Evolutionary conservation across 164 flowering plant species (phyloP).

Genomic region (Chloranthus sessilifolius): DNA sequence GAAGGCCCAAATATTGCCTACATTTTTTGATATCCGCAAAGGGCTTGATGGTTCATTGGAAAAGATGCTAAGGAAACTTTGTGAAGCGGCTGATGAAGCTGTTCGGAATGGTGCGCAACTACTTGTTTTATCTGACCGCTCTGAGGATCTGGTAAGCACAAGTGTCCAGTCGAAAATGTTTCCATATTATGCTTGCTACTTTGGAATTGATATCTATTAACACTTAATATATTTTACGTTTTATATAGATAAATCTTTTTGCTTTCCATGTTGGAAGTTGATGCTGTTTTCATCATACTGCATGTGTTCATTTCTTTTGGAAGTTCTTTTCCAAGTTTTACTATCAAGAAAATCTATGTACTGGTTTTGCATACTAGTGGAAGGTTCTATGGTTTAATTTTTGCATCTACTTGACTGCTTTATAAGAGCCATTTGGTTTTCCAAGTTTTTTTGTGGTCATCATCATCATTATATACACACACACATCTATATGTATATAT

Average conservation of each 20-base stretch:
- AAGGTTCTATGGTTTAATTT: too few species aligned
- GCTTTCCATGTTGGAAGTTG: background rate
- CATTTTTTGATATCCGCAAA: conserved; percentile 88
- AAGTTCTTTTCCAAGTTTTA: too few species aligned
- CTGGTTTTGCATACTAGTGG: too few species aligned
- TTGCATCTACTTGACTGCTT: too few species aligned
- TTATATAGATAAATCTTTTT: background rate
- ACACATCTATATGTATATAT: too few species aligned
- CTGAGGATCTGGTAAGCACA: conserved; percentile 68
- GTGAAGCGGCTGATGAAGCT: conserved; percentile 99
- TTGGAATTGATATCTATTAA: too few species aligned
- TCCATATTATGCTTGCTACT: background rate
- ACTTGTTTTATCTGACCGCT: conserved; percentile 91
- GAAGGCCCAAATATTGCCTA: conserved; percentile 67
- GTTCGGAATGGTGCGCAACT: conserved; percentile 94
- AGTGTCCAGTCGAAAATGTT: background rate
- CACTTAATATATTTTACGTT: background rate
- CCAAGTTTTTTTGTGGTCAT: too few species aligned
- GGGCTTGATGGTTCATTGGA: conserved; percentile 92
- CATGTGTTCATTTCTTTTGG: too few species aligned
- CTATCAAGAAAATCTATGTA: too few species aligned
- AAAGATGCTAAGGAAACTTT: conserved; percentile 55
- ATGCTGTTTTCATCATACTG: too few species aligned
- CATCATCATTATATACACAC: too few species aligned
- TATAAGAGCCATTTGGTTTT: too few species aligned